These are phyloP conservation scores for Wallemia mellicola DNA, from an alignment of 1,284 basidiomycete genomes.

Conservation along the genomic window DNA sequence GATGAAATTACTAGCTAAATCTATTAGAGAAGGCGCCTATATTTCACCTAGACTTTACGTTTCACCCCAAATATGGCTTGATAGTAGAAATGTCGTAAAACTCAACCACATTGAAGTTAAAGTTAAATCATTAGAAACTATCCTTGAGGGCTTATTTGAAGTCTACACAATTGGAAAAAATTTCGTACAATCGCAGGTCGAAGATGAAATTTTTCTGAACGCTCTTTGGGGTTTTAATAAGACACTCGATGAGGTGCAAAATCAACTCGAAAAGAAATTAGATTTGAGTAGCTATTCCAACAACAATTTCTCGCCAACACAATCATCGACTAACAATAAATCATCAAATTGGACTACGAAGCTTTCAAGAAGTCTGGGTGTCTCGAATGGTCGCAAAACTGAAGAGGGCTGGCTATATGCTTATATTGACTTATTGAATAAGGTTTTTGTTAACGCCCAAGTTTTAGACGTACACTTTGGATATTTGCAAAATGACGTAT, in stretches of 20 bases:
- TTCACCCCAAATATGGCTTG: constrained; percentile 7
- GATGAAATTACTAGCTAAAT: constrained; percentile 3
- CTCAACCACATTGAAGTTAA: constrained; percentile 10
- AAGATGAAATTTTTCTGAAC: constrained; percentile 6
- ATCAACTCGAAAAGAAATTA: constrained; percentile 9
- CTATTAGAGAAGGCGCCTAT: constrained; percentile 7
- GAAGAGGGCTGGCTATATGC: neutral
- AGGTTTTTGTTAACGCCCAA: neutral
- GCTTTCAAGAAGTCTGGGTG: neutral
- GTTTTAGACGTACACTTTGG: constrained; percentile 3
- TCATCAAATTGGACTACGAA: neutral
- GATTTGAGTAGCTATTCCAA: constrained; percentile 1
- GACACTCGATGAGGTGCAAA: constrained; percentile 9
- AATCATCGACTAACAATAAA: neutral
- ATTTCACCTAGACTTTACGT: constrained; percentile 10
- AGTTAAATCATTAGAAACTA: constrained; percentile 9
- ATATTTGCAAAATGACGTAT: constrained; percentile 1
- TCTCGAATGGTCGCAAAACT: neutral
- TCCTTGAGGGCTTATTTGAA: constrained; percentile 7
- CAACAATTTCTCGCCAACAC: neutral
- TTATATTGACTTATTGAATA: neutral
- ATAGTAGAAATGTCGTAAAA: constrained; percentile 6
- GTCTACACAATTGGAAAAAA: constrained; percentile 7
- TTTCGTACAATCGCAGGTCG: neutral
- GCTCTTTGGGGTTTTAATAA: constrained; percentile 10